These are phyloP conservation scores for Asterionellopsis glacialis DNA, from an alignment of 108 stramenopile genomes.

Conservation along the genomic window DNA sequence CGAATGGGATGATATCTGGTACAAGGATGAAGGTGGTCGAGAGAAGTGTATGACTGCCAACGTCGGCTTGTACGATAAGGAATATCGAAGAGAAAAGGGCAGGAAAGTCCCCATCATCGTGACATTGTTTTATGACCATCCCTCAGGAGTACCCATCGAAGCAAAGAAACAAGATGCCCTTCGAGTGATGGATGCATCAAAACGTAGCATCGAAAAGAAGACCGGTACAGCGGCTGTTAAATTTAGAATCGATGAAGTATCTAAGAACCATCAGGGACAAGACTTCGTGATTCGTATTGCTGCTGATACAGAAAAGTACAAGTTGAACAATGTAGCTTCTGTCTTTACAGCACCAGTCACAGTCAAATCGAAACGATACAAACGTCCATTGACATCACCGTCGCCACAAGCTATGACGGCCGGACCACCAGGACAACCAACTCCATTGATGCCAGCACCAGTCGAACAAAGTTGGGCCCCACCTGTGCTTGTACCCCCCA, in stretches of 20 bases:
- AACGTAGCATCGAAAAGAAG: conserved; percentile 23
- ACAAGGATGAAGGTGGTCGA: conserved; percentile 89
- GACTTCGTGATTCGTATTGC: conserved; percentile 63
- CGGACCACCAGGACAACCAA: too few relatives aligned
- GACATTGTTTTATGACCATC: conserved; percentile 27
- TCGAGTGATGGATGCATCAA: conserved; percentile 30
- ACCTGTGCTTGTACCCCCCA: too few relatives aligned
- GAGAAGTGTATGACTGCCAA: conserved; percentile 79
- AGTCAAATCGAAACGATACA: conserved; percentile 77
- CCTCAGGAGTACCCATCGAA: conserved; percentile 11
- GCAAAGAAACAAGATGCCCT: conserved; percentile 76
- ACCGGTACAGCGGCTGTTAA: conserved; percentile 38
- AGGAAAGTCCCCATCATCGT: conserved; percentile 31
- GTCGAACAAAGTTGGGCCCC: too few relatives aligned
- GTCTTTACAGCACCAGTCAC: conserved; percentile 58
- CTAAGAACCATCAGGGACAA: conserved; percentile 87
- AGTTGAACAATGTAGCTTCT: conserved; percentile 61
- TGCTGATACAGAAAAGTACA: conserved; percentile 37
- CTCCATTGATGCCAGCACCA: too few relatives aligned
- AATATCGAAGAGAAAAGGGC: conserved; percentile 24
- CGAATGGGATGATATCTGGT: conserved; percentile 74
- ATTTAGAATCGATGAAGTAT: conserved; percentile 84
- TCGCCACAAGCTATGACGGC: background rate
- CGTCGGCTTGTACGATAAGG: conserved; percentile 46
- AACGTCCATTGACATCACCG: conserved; percentile 25